Percentiles rank a stretch among this genome's conserved stretches.
Conservation (phyloP, 176 grass and related monocot genomes). For the Stipa capillata region DNA sequence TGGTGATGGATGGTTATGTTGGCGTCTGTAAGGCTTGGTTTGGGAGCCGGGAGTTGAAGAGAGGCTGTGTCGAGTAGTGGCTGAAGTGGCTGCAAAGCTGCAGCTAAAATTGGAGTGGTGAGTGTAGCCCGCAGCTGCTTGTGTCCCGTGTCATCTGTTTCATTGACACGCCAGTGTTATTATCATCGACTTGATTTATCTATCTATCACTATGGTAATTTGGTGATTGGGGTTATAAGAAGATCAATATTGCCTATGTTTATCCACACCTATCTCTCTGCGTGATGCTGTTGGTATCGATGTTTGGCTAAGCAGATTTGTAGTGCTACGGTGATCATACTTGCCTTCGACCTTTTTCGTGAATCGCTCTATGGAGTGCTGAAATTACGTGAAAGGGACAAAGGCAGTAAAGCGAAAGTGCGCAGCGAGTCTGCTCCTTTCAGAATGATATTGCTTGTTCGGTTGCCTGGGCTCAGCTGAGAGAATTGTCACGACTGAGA, state of each 20-base stretch:
- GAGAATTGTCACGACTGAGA: background rate
- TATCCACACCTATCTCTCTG: too few species aligned
- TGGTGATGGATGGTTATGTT: constrained; percentile 11
- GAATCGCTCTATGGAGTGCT: background rate
- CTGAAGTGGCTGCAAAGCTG: constrained; percentile 63
- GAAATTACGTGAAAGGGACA: background rate
- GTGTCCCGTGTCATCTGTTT: constrained; percentile 24
- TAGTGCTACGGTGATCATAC: background rate
- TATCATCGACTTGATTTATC: constrained; percentile 1
- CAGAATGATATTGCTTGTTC: background rate
- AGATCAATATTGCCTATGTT: background rate
- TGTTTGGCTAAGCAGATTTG: background rate
- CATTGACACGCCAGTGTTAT: background rate
- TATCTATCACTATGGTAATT: background rate
- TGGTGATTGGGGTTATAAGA: background rate
- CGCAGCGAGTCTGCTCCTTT: background rate
- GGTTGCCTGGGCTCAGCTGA: background rate
- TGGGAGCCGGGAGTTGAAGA: background rate
- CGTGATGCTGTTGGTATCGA: too few species aligned
- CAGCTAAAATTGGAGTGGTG: background rate
- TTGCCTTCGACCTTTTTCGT: constrained; percentile 14
- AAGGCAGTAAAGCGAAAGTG: constrained; percentile 18
- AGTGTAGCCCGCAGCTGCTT: constrained; percentile 64
- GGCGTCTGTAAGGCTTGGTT: background rate
- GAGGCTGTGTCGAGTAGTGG: constrained; percentile 3